Evolutionary conservation across 257 asterid genomes (phyloP).

Genomic region (Petunia secreta): DNA sequence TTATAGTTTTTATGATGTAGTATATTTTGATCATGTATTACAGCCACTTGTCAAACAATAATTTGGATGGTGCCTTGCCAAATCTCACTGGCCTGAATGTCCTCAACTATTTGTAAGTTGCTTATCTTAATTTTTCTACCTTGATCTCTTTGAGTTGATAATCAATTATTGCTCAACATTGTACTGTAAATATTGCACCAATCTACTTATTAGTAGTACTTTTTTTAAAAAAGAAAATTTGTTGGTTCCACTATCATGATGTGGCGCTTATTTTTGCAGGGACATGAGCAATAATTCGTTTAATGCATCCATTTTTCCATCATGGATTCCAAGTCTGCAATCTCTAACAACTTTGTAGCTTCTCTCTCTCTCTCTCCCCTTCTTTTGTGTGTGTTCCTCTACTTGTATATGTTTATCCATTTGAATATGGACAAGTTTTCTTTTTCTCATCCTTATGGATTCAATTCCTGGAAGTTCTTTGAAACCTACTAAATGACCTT

Average conservation of each 20-base stretch:
- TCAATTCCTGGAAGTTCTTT: neutral
- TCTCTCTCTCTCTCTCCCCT: neutral
- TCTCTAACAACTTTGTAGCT: slow-evolving; percentile 72
- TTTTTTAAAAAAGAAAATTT: no score
- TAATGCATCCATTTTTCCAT: slow-evolving; percentile 50
- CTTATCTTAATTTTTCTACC: neutral
- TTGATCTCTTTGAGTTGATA: neutral
- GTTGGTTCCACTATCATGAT: no score
- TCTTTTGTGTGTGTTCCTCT: no score
- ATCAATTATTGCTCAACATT: neutral
- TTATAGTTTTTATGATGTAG: neutral
- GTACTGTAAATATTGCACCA: neutral
- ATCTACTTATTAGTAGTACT: neutral
- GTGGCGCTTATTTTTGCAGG: slow-evolving; percentile 47
- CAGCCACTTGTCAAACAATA: slow-evolving; percentile 79
- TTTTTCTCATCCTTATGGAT: neutral
- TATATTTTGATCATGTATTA: neutral
- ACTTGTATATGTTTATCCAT: neutral
- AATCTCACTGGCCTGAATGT: slow-evolving; percentile 62
- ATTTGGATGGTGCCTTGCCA: slow-evolving; percentile 72
- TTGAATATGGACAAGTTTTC: neutral
- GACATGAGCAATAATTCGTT: slow-evolving; percentile 86
- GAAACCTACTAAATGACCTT: slow-evolving; percentile 20
- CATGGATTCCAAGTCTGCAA: slow-evolving; percentile 61
- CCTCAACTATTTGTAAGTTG: slow-evolving; percentile 73